Conservation (phyloP, 2,329 filamentous ascomycete genomes). For the Fusarium xyrophilum region DNA sequence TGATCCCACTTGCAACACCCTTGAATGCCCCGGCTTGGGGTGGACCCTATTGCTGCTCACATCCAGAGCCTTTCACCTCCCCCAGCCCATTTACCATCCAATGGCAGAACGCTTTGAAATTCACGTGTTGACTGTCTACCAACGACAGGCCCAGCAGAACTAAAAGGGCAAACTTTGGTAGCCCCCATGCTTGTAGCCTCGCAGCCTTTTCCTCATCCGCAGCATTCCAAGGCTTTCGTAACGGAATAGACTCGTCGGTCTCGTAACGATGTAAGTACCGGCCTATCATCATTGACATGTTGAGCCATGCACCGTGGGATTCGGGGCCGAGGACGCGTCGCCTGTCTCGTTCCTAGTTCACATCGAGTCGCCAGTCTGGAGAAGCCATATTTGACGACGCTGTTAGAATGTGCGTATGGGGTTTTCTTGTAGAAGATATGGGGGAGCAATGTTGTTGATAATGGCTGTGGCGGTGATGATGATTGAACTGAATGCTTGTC, state of each 20-base stretch:
- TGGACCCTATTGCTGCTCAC: background rate
- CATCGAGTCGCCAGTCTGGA: background rate
- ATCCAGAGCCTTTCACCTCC: background rate
- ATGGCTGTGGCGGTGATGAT: background rate
- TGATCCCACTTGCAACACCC: background rate
- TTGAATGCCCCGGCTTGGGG: background rate
- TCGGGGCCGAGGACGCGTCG: background rate
- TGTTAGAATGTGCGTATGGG: background rate
- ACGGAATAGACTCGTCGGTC: background rate
- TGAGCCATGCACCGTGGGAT: background rate
- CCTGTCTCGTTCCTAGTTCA: background rate
- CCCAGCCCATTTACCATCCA: background rate
- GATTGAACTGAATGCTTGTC: background rate
- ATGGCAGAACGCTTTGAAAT: background rate
- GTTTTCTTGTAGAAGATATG: background rate
- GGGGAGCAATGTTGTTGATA: background rate
- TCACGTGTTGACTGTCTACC: background rate
- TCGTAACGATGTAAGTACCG: background rate
- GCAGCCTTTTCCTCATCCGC: background rate
- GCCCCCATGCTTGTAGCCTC: background rate
- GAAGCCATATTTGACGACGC: background rate
- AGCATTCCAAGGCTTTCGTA: background rate
- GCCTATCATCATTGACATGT: background rate
- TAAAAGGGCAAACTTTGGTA: fast-evolving
- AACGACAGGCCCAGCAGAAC: background rate